These are phyloP conservation scores for Populus euphratica DNA, from an alignment of 345 rosid genomes.

Conservation along the genomic window DNA sequence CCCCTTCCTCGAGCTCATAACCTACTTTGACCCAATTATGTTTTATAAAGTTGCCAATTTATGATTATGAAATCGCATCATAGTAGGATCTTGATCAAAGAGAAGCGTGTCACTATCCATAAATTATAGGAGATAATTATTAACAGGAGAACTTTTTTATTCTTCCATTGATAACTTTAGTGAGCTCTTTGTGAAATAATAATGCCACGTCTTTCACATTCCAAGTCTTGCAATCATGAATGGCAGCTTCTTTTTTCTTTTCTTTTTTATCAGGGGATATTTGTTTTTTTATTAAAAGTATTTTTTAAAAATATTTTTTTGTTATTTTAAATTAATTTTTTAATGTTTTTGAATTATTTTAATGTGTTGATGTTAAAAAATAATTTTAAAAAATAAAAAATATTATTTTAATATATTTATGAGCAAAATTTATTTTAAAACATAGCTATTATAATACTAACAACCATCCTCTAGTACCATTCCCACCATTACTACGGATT, in stretches of 20 bases:
- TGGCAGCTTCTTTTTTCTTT: neutral
- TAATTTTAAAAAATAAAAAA: too few species aligned
- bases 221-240: neutral
- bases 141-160: neutral
- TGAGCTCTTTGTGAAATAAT: too few species aligned
- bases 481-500: constrained; percentile 2
- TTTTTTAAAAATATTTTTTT: too few species aligned
- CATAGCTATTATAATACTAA: accelerated
- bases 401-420: too few species aligned
- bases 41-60: constrained; percentile 1
- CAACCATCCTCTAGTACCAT: neutral
- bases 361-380: too few species aligned
- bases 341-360: too few species aligned
- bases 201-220: neutral
- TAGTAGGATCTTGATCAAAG: constrained; percentile 5
- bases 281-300: too few species aligned
- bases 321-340: too few species aligned
- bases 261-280: neutral
- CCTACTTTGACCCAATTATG: constrained; percentile 31
- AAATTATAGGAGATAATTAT: neutral
- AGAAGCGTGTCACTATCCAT: neutral
- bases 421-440: too few species aligned
- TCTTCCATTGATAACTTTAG: neutral
- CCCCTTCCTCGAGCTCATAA: constrained; percentile 33
- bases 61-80: neutral